phyloP scores from a whole-genome alignment of 1,139 yeast species.

The Geotrichum restrictum region DNA sequence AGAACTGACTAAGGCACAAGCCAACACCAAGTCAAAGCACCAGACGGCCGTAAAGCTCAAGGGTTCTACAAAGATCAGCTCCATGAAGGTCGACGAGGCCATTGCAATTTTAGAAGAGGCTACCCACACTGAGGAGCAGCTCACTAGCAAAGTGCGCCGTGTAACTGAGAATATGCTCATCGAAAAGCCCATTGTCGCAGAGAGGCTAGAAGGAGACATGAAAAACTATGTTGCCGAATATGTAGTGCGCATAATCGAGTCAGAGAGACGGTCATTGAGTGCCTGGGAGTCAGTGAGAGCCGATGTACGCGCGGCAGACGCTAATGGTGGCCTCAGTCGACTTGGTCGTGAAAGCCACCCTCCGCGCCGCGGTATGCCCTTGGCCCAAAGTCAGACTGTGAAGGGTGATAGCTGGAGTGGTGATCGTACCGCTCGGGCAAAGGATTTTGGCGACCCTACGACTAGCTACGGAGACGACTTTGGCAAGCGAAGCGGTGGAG shows the following conservation, averaged over 20 bases:
- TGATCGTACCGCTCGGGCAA: slow-evolving; percentile 42
- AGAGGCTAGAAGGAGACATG: slow-evolving; percentile 55
- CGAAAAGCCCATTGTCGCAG: slow-evolving; percentile 59
- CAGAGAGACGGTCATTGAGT: slow-evolving; percentile 75
- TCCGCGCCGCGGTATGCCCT: slow-evolving; percentile 28
- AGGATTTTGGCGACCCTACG: slow-evolving; percentile 33
- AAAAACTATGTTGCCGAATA: slow-evolving; percentile 54
- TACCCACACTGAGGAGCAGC: slow-evolving; percentile 68
- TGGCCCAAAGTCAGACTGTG: slow-evolving; percentile 47
- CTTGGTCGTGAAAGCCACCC: slow-evolving; percentile 68
- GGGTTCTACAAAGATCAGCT: slow-evolving; percentile 72
- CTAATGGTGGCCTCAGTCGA: slow-evolving; percentile 75
- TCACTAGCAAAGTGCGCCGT: slow-evolving; percentile 70
- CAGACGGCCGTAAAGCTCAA: slow-evolving; percentile 71
- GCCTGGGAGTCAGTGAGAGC: slow-evolving; percentile 69
- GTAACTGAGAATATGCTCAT: slow-evolving; percentile 82
- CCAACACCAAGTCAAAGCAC: slow-evolving; percentile 65
- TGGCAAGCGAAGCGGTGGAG: slow-evolving; percentile 22
- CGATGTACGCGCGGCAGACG: slow-evolving; percentile 74
- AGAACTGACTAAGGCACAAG: slow-evolving; percentile 76
- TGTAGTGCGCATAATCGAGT: slow-evolving; percentile 72
- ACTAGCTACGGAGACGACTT: slow-evolving; percentile 16
- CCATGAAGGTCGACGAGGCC: slow-evolving; percentile 88
- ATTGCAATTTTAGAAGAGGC: slow-evolving; percentile 75
- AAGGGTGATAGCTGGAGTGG: slow-evolving; percentile 64